A percentile compares a stretch with the other conserved stretches of the same genome.
phyloP scores from a whole-genome alignment of 2,329 filamentous ascomycete genomes.

The Colletotrichum spaethianum region DNA sequence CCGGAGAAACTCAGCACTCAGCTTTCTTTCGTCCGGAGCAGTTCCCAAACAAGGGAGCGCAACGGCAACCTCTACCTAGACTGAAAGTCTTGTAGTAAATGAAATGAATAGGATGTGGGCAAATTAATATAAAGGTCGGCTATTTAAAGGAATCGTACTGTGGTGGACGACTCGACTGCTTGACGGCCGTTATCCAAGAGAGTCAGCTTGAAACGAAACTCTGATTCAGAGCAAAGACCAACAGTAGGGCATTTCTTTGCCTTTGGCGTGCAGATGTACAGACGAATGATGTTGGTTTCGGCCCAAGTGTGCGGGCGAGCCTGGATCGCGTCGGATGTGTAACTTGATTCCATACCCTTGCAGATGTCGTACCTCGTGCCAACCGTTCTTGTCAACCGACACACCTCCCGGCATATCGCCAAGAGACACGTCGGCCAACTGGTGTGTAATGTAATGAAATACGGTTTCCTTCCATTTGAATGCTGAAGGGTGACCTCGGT shows the following conservation, averaged over 20 bases:
- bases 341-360: neutral
- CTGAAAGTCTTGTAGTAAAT: neutral
- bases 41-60: neutral
- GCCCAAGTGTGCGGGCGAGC: neutral
- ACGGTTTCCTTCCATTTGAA: neutral
- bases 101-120: neutral
- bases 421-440: neutral
- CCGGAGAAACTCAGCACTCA: neutral
- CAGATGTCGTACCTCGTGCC: neutral
- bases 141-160: neutral
- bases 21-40: neutral
- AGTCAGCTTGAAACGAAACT: neutral
- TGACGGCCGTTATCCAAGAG: neutral
- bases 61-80: neutral
- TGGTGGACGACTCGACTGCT: neutral
- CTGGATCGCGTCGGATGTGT: neutral
- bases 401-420: neutral
- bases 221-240: neutral
- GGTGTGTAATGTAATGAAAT: neutral
- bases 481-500: conserved; percentile 1
- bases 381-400: neutral
- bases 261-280: neutral
- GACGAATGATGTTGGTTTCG: neutral
- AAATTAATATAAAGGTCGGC: neutral
- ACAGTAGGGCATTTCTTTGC: neutral